These are phyloP conservation scores for Alternaria brassicae DNA, from an alignment of 2,329 filamentous ascomycete genomes.

Conservation along the genomic window DNA sequence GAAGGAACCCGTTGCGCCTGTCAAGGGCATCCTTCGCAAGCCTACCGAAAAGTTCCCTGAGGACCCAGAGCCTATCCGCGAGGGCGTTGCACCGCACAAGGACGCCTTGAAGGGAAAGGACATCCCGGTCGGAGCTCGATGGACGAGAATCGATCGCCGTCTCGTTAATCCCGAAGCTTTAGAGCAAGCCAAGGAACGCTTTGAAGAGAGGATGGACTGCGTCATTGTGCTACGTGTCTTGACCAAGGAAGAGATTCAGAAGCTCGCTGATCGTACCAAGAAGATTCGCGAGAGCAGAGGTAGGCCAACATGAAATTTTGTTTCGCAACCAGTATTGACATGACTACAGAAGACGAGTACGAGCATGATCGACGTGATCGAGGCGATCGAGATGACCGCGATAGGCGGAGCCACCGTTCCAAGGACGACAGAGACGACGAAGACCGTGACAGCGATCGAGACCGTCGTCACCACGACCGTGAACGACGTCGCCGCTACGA, in stretches of 20 bases:
- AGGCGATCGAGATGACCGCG: slow-evolving; percentile 39
- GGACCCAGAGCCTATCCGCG: slow-evolving; percentile 79
- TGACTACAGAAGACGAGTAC: slow-evolving; percentile 35
- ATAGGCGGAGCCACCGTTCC: slow-evolving; percentile 36
- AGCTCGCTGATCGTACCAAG: slow-evolving; percentile 80
- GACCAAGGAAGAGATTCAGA: slow-evolving; percentile 87
- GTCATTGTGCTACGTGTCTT: slow-evolving; percentile 91
- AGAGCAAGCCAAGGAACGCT: slow-evolving; percentile 85
- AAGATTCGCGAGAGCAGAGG: slow-evolving; percentile 68
- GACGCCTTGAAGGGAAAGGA: slow-evolving; percentile 76
- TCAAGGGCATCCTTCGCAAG: slow-evolving; percentile 82
- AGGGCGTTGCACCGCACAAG: slow-evolving; percentile 93
- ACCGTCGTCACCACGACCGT: slow-evolving; percentile 19
- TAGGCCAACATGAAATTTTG: slow-evolving; percentile 6
- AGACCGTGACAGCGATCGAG: slow-evolving; percentile 33
- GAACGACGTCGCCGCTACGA: slow-evolving; percentile 36
- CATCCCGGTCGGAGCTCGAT: slow-evolving; percentile 76
- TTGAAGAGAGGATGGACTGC: slow-evolving; percentile 89
- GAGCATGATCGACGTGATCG: slow-evolving; percentile 43
- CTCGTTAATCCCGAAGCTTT: slow-evolving; percentile 90
- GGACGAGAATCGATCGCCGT: slow-evolving; percentile 90
- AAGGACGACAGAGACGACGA: slow-evolving; percentile 44
- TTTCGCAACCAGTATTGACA: slow-evolving; percentile 17
- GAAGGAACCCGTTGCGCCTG: slow-evolving; percentile 69
- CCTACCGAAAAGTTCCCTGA: slow-evolving; percentile 87